Conservation (phyloP, 169 alveolate genomes). For the Cryptosporidium ubiquitum region DNA sequence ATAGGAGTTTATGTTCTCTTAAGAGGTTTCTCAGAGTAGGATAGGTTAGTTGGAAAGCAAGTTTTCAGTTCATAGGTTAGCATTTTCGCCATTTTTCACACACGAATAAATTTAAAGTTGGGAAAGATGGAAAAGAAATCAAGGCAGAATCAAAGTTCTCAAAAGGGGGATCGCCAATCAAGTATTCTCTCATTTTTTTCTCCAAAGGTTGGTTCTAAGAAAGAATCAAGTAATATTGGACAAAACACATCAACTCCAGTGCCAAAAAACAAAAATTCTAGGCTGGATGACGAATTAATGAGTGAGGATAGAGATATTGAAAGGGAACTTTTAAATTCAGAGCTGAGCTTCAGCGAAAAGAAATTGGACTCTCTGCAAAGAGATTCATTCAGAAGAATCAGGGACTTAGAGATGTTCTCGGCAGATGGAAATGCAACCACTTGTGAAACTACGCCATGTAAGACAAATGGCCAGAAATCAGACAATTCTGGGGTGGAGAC, state of each 20-base stretch:
- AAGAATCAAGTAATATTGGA: background rate
- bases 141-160: background rate
- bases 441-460: conserved; percentile 69
- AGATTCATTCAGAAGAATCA: background rate
- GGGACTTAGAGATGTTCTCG: conserved; percentile 41
- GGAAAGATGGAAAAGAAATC: conserved; percentile 23
- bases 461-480: background rate
- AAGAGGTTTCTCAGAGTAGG: background rate
- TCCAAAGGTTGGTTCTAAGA: conserved; percentile 20
- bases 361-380: background rate
- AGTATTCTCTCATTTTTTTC: conserved; percentile 73
- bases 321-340: conserved; percentile 25
- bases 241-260: conserved; percentile 6
- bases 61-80: background rate
- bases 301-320: conserved; percentile 54
- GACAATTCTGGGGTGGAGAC: background rate
- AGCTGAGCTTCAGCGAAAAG: background rate
- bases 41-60: background rate
- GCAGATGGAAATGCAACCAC: conserved; percentile 63
- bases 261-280: background rate
- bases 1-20: background rate
- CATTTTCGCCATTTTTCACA: background rate
- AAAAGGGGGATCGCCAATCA: conserved; percentile 47
- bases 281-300: background rate
- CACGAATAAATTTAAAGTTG: background rate